These are phyloP conservation scores for Acidiella bohemica DNA, from an alignment of 495 filamentous ascomycete genomes.

Conservation along the genomic window DNA sequence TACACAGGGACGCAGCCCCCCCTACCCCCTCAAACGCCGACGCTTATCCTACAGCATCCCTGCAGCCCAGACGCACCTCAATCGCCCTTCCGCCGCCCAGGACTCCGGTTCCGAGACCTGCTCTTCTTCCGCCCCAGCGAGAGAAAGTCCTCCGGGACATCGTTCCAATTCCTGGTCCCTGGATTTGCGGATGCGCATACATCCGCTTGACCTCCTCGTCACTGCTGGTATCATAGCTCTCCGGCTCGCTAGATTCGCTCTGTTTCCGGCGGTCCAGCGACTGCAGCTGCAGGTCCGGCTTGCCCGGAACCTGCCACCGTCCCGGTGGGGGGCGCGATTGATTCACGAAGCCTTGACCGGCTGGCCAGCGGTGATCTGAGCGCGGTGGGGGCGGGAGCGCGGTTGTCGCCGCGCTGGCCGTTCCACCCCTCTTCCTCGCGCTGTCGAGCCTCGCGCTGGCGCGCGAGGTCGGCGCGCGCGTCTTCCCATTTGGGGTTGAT, in stretches of 20 bases:
- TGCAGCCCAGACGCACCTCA: too few relatives aligned
- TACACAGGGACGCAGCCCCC: too few relatives aligned
- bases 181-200: conserved; percentile 8
- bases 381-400: conserved; percentile 1
- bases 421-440: conserved; percentile 19
- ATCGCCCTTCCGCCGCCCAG: conserved; percentile 16
- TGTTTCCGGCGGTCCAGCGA: conserved; percentile 23
- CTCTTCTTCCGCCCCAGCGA: conserved; percentile 16
- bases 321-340: not conserved
- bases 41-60: too few relatives aligned
- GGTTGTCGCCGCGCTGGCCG: not conserved
- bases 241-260: conserved; percentile 12
- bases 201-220: conserved; percentile 19
- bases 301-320: conserved; percentile 3
- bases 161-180: conserved; percentile 26
- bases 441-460: conserved; percentile 16
- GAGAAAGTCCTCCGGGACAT: conserved; percentile 28
- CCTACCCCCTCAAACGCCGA: too few relatives aligned
- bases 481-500: conserved; percentile 40
- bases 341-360: too few relatives aligned
- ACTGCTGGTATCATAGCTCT: conserved; percentile 22
- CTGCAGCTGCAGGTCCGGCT: conserved; percentile 17
- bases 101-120: conserved; percentile 1
- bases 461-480: conserved; percentile 22
- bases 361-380: not conserved